Evolutionary conservation across 1,139 yeast species (phyloP), one percentile per base, ranked within the genome.

Genomic region (Insectozyma bohioensis): DNA sequence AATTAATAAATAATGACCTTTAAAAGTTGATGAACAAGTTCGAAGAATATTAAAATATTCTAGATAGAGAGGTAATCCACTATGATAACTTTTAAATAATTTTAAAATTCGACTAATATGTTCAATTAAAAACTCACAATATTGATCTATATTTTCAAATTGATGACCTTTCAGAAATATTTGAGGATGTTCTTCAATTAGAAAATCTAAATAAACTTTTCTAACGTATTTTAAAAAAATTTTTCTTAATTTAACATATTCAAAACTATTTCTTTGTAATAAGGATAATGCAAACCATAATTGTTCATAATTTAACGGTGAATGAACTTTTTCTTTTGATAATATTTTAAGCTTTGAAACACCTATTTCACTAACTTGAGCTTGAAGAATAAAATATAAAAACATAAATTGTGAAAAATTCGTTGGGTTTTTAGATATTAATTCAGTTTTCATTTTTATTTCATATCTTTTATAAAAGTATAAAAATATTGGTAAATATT

Each of bases 231-330:
- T 20, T 14, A 36, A 21, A 20, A 26, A 26, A 7, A n/a, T 23
- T 6, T 18, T 11, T 20, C 46, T 21, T 7, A 10, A 12, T 5
- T 19, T 15, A 5, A 41, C 24, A n/a, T 29, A 12, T 12, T 31
- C 26, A 30, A 31, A 39, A 17, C 34, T 31, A 14, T 29, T 27
- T 17, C 25, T 31, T 19, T 42, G 34, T 12, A 37, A 20, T 22
- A 37, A 28, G 20, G 39, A 31, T 11, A 35, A 10, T n/a, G 22
- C 20, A 23, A 57, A 53, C 58, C 61, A 59, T 26, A 60, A 46
- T 16, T 36, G 24, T 33, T 62, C 67, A 23, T 43, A 44, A 14
- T 7, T 15, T 14, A 20, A 3, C 11, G 36, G 21, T 18, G 15
- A 15, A 9, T 22, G 24, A 5, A 20, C 15, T 5, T 12, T 21